These are phyloP conservation scores for Triticum aestivum DNA, from an alignment of 176 grass and related monocot species.

Conservation along the genomic window DNA sequence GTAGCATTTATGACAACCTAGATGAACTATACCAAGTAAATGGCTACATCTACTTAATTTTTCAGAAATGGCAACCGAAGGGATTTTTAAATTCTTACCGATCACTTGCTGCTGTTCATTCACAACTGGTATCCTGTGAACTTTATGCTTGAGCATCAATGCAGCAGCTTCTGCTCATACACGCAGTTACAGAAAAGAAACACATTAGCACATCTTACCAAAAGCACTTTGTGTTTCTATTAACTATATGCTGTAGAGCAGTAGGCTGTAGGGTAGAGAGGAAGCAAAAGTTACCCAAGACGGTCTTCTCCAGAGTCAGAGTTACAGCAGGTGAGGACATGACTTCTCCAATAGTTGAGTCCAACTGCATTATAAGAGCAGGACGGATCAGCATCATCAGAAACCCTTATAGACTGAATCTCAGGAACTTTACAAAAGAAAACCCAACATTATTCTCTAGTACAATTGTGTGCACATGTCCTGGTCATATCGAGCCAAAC, in stretches of 20 bases:
- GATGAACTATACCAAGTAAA: neutral
- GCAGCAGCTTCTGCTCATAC: conserved; percentile 67
- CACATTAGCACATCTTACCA: neutral
- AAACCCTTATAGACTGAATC: neutral
- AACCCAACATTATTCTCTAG: neutral
- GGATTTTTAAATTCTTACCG: conserved; percentile 26
- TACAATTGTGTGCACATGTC: neutral
- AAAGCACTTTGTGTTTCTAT: neutral
- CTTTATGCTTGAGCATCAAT: conserved; percentile 81
- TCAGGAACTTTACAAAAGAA: neutral
- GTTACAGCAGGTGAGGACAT: conserved; percentile 89
- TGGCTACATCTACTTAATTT: too few relatives aligned
- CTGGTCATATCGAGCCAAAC: too few relatives aligned
- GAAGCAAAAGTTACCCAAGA: conserved; percentile 51
- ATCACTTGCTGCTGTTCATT: conserved; percentile 61
- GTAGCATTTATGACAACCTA: neutral
- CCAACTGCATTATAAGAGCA: conserved; percentile 48
- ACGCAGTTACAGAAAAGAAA: neutral
- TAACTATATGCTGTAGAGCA: neutral
- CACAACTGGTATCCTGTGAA: conserved; percentile 77
- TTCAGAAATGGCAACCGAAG: neutral
- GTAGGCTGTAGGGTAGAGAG: neutral
- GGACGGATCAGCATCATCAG: neutral
- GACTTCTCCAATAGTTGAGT: conserved; percentile 63
- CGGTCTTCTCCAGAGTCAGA: conserved; percentile 55